Base-by-base conservation (phyloP, 164 flowering plant genomes). In the Pachysandra terminalis region DNA sequence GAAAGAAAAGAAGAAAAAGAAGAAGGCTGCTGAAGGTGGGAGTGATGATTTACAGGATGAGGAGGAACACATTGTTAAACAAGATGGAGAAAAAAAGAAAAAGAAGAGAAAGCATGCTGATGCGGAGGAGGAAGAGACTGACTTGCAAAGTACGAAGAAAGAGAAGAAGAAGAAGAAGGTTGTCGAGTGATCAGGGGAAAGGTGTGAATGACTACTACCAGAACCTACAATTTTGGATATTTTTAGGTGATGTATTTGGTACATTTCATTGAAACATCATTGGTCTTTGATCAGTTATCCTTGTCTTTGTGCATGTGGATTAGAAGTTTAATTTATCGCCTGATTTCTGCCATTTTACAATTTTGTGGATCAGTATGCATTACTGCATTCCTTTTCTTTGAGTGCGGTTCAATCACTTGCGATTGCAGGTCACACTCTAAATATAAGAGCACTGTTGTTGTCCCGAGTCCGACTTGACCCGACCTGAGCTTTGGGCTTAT, bases 1-100 rank as follows among this genome's bases (percentile, higher is more conserved):
- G 78, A 56, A 78, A 85, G 53, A 81, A 84, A 56, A 56, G 79
- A 83, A 79, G 77, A 78, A 74, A 72, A 83, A 79, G 72, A 77
- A 78, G 71, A 74, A 68, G 59, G 32, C 35, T 3, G 37, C 37
- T 5, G 73, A 56, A 16, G 75, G 1, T 10, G 65, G 23, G 25
- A 59, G n/a, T 57, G 37, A 64, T 17, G 74, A 70, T 14, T 32
- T 58, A 12, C 28, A 56, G 19, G 27, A 21, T 59, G 41, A 63
- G 7, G 13, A 10, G 5, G 22, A 51, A 15, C 23, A 51, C 48
- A 56, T 23, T 9, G 55, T 54, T 21, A 48, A 5, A 26, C 67
- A 16, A 25, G 73, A 26, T 26, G 74, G 41, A 17, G 66, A 49
- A 48, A 76, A 72, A 66, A 65, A 72, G 74, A 78, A 75, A 70